phyloP scores from a whole-genome alignment of 352 stramenopile species.

The Phytophthora pinifolia region DNA sequence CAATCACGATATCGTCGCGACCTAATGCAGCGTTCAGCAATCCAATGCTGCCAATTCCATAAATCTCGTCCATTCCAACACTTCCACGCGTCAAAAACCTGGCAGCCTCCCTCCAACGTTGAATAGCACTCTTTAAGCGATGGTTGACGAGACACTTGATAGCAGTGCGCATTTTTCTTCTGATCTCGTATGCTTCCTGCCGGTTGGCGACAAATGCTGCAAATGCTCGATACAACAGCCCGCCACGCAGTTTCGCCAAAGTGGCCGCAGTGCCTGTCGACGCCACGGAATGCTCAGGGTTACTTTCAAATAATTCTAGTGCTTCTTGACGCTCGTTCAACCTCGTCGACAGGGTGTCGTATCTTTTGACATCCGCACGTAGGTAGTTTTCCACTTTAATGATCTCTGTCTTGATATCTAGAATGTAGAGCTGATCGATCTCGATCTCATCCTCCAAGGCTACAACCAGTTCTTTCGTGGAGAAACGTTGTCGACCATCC shows the following conservation, averaged over 20 bases:
- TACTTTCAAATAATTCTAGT: conserved; percentile 48
- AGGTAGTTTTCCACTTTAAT: conserved; percentile 73
- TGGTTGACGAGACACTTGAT: conserved; percentile 28
- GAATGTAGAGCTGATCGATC: conserved; percentile 86
- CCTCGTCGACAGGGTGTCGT: conserved; percentile 29
- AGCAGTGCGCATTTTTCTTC: conserved; percentile 43
- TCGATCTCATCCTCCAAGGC: conserved; percentile 81
- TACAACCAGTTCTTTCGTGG: conserved; percentile 72
- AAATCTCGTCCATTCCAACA: conserved; percentile 19
- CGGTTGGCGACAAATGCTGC: conserved; percentile 50
- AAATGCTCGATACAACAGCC: conserved; percentile 51
- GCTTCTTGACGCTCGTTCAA: conserved; percentile 46
- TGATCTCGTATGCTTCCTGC: conserved; percentile 26
- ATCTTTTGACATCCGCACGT: conserved; percentile 51
- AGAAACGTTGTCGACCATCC: conserved; percentile 72
- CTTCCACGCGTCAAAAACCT: conserved; percentile 17
- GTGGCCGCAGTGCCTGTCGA: conserved; percentile 18
- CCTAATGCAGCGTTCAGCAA: conserved; percentile 51
- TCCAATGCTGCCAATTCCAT: conserved; percentile 47
- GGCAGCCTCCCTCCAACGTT: conserved; percentile 34
- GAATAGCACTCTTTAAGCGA: conserved; percentile 22
- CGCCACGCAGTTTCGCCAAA: conserved; percentile 42
- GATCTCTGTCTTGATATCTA: conserved; percentile 74
- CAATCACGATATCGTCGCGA: conserved; percentile 47
- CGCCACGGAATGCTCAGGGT: conserved; percentile 23